Evolutionary conservation across 768 basidiomycete genomes (phyloP).

Genomic region (Lepiota subincarnata): DNA sequence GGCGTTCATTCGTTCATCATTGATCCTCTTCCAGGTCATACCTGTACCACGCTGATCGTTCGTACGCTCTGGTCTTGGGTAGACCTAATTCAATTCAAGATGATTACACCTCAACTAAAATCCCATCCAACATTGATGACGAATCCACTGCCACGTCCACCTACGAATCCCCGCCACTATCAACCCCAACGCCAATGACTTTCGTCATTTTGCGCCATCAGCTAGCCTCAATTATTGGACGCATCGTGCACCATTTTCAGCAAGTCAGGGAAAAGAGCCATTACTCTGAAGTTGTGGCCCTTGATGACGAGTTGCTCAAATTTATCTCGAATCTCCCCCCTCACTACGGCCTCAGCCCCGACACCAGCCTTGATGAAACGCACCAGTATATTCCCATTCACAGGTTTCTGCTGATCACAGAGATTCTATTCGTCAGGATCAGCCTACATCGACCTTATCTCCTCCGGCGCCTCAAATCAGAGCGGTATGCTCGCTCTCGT

Average conservation of each 20-base stretch:
- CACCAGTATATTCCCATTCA: constrained; percentile 71
- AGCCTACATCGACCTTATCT: constrained; percentile 87
- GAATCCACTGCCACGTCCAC: constrained; percentile 41
- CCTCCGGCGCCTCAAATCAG: constrained; percentile 70
- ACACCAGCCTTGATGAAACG: constrained; percentile 69
- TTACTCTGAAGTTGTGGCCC: constrained; percentile 74
- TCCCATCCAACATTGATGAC: constrained; percentile 71
- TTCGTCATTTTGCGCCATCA: constrained; percentile 85
- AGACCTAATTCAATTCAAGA: constrained; percentile 88
- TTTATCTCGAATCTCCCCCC: constrained; percentile 77
- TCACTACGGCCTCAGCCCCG: constrained; percentile 71
- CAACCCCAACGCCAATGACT: constrained; percentile 77
- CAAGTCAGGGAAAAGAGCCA: constrained; percentile 73
- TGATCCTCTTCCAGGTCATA: constrained; percentile 55
- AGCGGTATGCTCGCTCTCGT: constrained; percentile 78
- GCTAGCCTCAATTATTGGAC: constrained; percentile 80
- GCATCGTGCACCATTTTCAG: constrained; percentile 92
- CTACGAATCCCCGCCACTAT: constrained; percentile 53
- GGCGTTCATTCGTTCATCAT: not conserved
- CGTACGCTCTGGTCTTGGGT: constrained; percentile 88
- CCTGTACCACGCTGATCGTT: constrained; percentile 90
- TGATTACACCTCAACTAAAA: constrained; percentile 78
- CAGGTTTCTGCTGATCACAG: constrained; percentile 85
- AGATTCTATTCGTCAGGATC: constrained; percentile 82
- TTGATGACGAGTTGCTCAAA: constrained; percentile 81